These are phyloP conservation scores for Rhodotorula sphaerocarpa DNA, from an alignment of 768 basidiomycete genomes.

Conservation along the genomic window DNA sequence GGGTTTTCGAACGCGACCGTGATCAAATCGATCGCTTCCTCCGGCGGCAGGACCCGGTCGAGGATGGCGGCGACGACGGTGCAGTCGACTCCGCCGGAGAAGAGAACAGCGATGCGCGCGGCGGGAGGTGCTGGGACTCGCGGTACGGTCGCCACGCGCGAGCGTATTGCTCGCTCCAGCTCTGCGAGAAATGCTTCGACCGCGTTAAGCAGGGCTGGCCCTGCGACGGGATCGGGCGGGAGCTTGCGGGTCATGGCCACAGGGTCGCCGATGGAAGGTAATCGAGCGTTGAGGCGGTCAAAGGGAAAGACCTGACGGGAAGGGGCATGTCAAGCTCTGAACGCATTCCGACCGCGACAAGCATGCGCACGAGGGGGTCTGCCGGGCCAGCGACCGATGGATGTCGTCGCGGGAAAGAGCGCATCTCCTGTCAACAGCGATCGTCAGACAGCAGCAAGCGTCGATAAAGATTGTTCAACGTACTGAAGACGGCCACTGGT, in stretches of 20 bases:
- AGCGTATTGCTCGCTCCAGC: constrained; percentile 24
- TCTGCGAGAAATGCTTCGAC: constrained; percentile 35
- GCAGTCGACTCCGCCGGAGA: constrained; percentile 94
- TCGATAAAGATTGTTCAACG: not conserved
- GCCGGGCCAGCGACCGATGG: no score
- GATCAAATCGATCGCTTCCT: constrained; percentile 33
- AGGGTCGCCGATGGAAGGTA: constrained; percentile 30
- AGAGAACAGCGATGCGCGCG: constrained; percentile 66
- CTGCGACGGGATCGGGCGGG: constrained; percentile 4
- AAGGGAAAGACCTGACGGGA: constrained; percentile 30
- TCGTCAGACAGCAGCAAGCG: constrained; percentile 5
- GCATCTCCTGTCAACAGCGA: constrained; percentile 3
- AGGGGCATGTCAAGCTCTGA: not conserved
- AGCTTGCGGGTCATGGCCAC: not conserved
- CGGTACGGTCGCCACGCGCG: constrained; percentile 30
- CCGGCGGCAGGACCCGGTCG: constrained; percentile 50
- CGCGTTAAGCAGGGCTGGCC: constrained; percentile 31
- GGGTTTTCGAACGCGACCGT: constrained; percentile 62
- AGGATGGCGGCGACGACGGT: constrained; percentile 73
- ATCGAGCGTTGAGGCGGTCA: constrained; percentile 37
- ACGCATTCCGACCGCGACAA: not conserved
- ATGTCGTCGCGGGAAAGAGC: no score
- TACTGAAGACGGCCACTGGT: not conserved
- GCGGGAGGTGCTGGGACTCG: constrained; percentile 24
- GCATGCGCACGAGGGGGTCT: constrained; percentile 8